phyloP scores from a whole-genome alignment of 108 stramenopile species.

The Bacterosira constricta region DNA sequence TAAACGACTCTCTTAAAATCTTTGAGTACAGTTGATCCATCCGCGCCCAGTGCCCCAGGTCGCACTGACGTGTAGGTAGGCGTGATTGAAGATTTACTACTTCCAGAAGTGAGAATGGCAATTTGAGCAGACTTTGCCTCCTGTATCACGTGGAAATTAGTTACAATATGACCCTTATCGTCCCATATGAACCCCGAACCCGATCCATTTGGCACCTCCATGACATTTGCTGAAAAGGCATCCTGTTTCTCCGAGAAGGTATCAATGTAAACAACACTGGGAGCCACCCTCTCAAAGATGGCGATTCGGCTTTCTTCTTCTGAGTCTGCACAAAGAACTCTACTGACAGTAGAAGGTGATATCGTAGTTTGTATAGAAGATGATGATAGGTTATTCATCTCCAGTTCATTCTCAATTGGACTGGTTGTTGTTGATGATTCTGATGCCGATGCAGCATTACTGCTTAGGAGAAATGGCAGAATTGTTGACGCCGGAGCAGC shows the following conservation, averaged over 20 bases:
- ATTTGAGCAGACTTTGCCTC: slow-evolving; percentile 77
- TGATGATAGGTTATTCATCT: no score
- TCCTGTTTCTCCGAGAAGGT: slow-evolving; percentile 74
- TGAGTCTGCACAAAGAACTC: slow-evolving; percentile 9
- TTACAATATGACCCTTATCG: slow-evolving; percentile 75
- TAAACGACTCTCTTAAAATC: slow-evolving; percentile 58
- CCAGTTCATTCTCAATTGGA: no score
- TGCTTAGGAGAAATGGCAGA: no score
- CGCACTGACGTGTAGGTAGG: slow-evolving; percentile 33
- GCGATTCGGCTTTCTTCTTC: slow-evolving; percentile 67
- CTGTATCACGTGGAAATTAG: slow-evolving; percentile 85
- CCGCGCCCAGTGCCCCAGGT: slow-evolving; percentile 18
- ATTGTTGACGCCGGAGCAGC: no score
- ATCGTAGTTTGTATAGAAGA: no score
- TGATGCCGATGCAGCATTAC: no score
- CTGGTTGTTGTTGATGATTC: no score
- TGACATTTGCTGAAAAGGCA: slow-evolving; percentile 70
- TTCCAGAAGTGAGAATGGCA: slow-evolving; percentile 49
- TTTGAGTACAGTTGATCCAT: slow-evolving; percentile 19
- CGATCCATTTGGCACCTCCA: slow-evolving; percentile 72
- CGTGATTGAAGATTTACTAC: background rate
- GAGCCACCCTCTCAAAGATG: slow-evolving; percentile 72
- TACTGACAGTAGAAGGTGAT: no score
- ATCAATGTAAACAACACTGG: slow-evolving; percentile 83
- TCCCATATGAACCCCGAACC: slow-evolving; percentile 94